These are phyloP conservation scores for Salix udensis DNA, from an alignment of 345 rosid genomes.

Conservation along the genomic window DNA sequence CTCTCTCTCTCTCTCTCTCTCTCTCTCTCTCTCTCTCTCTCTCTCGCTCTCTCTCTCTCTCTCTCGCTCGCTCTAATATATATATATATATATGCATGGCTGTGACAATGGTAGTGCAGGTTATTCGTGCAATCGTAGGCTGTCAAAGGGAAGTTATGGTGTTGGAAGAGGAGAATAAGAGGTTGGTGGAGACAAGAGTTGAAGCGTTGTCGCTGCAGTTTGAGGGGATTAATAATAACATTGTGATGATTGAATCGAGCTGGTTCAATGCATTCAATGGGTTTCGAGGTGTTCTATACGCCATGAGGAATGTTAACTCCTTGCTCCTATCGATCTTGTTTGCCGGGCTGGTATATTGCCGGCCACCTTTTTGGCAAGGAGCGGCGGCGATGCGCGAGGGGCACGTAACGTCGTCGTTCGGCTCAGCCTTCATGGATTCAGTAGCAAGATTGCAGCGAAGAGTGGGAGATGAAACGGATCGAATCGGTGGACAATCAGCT, in stretches of 20 bases:
- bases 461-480: constrained; percentile 48
- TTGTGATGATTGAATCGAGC: constrained; percentile 30
- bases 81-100: too few relatives aligned
- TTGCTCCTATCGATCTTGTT: constrained; percentile 56
- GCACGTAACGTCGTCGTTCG: constrained; percentile 7
- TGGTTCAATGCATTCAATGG: constrained; percentile 66
- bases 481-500: constrained; percentile 31
- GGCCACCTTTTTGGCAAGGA: constrained; percentile 33
- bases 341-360: constrained; percentile 55
- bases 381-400: constrained; percentile 11
- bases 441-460: constrained; percentile 57
- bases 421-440: constrained; percentile 51
- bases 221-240: constrained; percentile 12
- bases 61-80: too few relatives aligned
- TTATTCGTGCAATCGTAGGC: constrained; percentile 35
- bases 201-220: constrained; percentile 2
- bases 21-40: too few relatives aligned
- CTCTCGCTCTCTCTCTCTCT: too few relatives aligned
- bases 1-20: too few relatives aligned
- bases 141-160: constrained; percentile 44
- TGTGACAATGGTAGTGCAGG: constrained; percentile 17
- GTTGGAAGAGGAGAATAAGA: constrained; percentile 43
- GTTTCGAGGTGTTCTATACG: constrained; percentile 73
- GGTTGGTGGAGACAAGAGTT: constrained; percentile 33
- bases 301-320: constrained; percentile 65